Conservation (phyloP, 768 basidiomycete species). For the Rhizopogon vulgaris region DNA sequence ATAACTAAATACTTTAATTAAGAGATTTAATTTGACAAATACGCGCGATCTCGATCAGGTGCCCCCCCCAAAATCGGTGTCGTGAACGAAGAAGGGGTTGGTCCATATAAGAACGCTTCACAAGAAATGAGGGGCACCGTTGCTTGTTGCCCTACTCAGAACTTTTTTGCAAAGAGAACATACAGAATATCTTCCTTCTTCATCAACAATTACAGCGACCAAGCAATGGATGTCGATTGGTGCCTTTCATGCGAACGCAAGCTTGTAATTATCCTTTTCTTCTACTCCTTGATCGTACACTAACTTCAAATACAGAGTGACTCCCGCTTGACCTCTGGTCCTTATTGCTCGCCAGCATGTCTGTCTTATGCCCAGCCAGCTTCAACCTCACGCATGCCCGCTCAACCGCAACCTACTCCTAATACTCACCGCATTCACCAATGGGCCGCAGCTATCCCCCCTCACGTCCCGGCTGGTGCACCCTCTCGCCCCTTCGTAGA, state of each 20-base stretch:
- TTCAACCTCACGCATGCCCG: slow-evolving; percentile 10
- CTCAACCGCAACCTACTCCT: not conserved
- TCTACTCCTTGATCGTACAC: not conserved
- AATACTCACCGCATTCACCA: slow-evolving; percentile 16
- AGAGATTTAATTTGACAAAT: slow-evolving; percentile 28
- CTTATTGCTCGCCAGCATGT: slow-evolving; percentile 53
- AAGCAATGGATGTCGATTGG: slow-evolving; percentile 61
- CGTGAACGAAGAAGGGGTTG: slow-evolving; percentile 16
- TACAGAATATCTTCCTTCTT: not conserved
- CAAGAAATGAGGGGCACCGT: not conserved
- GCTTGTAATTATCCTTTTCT: slow-evolving; percentile 36
- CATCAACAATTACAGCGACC: not conserved
- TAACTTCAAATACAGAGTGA: slow-evolving; percentile 13
- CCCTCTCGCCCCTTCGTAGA: slow-evolving; percentile 23
- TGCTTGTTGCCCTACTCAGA: slow-evolving; percentile 14
- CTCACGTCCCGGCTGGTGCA: slow-evolving; percentile 25
- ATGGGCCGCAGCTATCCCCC: slow-evolving; percentile 27
- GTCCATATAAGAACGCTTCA: slow-evolving; percentile 22
- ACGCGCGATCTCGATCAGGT: slow-evolving; percentile 13
- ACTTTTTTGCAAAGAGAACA: slow-evolving; percentile 9
- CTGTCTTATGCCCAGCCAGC: slow-evolving; percentile 32
- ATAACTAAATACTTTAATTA: slow-evolving; percentile 14
- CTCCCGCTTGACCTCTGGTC: slow-evolving; percentile 14
- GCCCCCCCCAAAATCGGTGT: not conserved
- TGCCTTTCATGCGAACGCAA: slow-evolving; percentile 61